These are phyloP conservation scores for Botrytis tulipae DNA, from an alignment of 2,329 filamentous ascomycete genomes.

Conservation along the genomic window DNA sequence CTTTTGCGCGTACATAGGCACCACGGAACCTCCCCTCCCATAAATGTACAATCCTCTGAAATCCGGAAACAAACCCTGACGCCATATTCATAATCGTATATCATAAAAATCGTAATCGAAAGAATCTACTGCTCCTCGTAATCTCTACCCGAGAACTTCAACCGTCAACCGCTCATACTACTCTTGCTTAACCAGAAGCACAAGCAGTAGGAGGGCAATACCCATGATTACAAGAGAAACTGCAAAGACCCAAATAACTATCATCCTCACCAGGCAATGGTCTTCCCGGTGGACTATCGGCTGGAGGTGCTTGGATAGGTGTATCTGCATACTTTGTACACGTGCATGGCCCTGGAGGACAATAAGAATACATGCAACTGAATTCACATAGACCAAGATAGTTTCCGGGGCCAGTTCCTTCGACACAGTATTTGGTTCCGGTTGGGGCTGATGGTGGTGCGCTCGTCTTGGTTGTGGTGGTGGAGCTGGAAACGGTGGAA, in stretches of 20 bases:
- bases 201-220: conserved; percentile 36
- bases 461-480: conserved; percentile 7
- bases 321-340: conserved; percentile 27
- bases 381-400: conserved; percentile 42
- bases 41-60: not conserved
- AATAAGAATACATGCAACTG: conserved; percentile 32
- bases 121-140: not conserved
- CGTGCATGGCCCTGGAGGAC: conserved; percentile 30
- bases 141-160: not conserved
- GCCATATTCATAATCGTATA: not conserved
- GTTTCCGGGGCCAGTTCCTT: conserved; percentile 38
- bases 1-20: not conserved
- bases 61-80: not conserved
- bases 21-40: not conserved
- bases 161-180: not conserved
- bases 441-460: conserved; percentile 21
- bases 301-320: conserved; percentile 27
- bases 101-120: not conserved
- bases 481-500: not conserved
- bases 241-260: conserved; percentile 47
- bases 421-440: conserved; percentile 25
- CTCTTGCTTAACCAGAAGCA: conserved; percentile 12
- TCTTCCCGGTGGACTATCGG: conserved; percentile 38
- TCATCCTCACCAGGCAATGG: conserved; percentile 39
- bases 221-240: conserved; percentile 47